Percentiles rank a stretch among this genome's conserved stretches.
phyloP scores from a whole-genome alignment of 108 stramenopile genomes.

The Nitzschia sp. region DNA sequence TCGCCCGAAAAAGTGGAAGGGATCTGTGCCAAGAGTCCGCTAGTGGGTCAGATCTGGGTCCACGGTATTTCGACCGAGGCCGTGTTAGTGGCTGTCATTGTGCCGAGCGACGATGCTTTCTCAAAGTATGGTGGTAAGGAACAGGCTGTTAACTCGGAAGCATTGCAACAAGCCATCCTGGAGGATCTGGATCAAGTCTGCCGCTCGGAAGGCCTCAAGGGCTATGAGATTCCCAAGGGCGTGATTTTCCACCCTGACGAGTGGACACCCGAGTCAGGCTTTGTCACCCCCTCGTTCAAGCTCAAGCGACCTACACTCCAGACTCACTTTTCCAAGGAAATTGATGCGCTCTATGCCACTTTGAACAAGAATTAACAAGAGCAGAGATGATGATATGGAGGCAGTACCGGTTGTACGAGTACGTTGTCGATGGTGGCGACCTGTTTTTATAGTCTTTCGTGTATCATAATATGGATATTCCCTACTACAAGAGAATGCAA shows the following conservation, averaged over 20 bases:
- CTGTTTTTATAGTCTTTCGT: no score
- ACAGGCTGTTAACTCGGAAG: not conserved
- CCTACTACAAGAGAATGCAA: no score
- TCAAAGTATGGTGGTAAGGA: not conserved
- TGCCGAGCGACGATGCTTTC: not conserved
- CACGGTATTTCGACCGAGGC: not conserved
- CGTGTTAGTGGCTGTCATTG: not conserved
- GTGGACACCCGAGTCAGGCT: not conserved
- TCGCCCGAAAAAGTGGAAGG: conserved; percentile 3
- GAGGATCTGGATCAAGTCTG: not conserved
- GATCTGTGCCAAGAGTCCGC: not conserved
- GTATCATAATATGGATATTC: no score
- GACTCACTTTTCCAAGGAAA: not conserved
- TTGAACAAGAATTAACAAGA: not conserved
- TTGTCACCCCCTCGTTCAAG: conserved; percentile 3
- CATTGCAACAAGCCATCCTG: not conserved
- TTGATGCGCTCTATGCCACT: not conserved
- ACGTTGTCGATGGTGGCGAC: no score
- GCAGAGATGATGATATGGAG: no score
- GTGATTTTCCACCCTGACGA: not conserved
- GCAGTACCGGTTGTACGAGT: no score
- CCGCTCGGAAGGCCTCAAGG: not conserved
- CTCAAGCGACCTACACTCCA: not conserved
- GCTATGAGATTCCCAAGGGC: not conserved
- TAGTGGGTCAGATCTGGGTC: conserved; percentile 1